Evolutionary conservation across 768 basidiomycete species (phyloP).

Genomic region (Rhodotorula taiwanensis): DNA sequence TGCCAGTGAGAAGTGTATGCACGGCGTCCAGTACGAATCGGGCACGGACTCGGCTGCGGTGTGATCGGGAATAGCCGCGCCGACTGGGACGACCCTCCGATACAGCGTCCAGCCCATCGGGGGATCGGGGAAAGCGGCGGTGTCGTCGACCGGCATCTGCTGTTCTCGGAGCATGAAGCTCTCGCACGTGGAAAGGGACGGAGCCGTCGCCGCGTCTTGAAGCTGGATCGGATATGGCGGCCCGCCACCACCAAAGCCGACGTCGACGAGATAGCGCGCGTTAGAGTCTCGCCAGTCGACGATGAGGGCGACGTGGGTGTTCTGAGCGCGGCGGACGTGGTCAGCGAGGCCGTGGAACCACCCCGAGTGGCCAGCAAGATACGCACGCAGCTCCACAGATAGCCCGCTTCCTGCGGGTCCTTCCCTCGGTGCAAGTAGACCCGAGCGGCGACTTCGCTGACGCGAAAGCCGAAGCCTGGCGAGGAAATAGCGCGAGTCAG

Average conservation of each 20-base stretch:
- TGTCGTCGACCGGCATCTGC: constrained; percentile 12
- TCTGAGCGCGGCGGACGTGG: background rate
- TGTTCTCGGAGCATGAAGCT: constrained; percentile 20
- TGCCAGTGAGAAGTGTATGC: constrained; percentile 10
- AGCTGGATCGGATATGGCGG: constrained; percentile 15
- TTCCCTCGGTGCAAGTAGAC: constrained; percentile 28
- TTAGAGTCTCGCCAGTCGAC: constrained; percentile 19
- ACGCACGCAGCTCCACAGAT: constrained; percentile 3
- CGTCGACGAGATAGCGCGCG: constrained; percentile 7
- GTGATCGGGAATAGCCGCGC: constrained; percentile 1
- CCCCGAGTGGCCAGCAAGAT: background rate
- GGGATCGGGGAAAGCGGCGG: background rate
- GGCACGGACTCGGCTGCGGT: constrained; percentile 8
- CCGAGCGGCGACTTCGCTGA: constrained; percentile 16
- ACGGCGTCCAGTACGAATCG: constrained; percentile 19
- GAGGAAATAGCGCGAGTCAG: no score
- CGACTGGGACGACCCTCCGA: background rate
- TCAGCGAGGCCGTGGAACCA: no score
- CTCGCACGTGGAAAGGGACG: constrained; percentile 13
- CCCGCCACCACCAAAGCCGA: constrained; percentile 30
- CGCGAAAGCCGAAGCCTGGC: constrained; percentile 23
- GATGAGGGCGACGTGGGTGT: constrained; percentile 14
- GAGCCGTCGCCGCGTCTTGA: constrained; percentile 8
- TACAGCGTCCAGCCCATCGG: background rate
- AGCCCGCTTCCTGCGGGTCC: constrained; percentile 8